Base-by-base conservation (phyloP, 352 stramenopile genomes). In the Phytophthora sansomeana region DNA sequence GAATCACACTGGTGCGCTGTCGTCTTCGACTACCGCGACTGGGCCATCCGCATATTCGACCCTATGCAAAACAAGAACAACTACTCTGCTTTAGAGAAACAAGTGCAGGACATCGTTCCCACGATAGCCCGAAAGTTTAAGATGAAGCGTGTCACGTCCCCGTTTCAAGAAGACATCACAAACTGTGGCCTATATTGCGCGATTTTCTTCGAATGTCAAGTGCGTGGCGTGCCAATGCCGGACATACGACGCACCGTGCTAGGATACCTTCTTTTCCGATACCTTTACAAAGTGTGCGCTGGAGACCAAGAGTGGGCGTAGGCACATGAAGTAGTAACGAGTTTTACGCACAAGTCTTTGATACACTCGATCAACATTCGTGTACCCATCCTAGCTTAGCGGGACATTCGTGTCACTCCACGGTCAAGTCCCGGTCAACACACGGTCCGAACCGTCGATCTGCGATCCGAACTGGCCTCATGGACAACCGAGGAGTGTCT, bases 201-300 rank as follows among this genome's bases (percentile, higher is more conserved):
- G n/a, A n/a, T n/a, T n/a, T 50, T 35, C 43, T 50, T 50, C 21
- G 43, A 50, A 29, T 32, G 43, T 19, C 43, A 50, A 13, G 21
- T 50, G 11, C 43, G 43, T 0, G 43, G 43, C 21, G 8, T 14
- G 5, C 21, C 43, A 1, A 33, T 50, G 43, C 43, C 43, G n/a
- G 3, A 2, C 24, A 4, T 50, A 2, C 3, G 21, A 50, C 43
- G 43, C 43, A 50, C 21, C 3, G 19, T 33, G 6, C 1, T 50
- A 1, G 11, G 4, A 6, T 50, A 50, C 9, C 21, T 35, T 19
- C 43, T 19, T 4, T 50, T 50, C 7, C n/a, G 21, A 5, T 50
- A 50, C 9, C 21, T 50, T 50, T 50, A 35, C 43, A 50, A 50
- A 29, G 43, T 9, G 1, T 50, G 21, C 24, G 43, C 21, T 29